These are phyloP conservation scores for Xylaria polymorpha DNA, from an alignment of 2,329 filamentous ascomycete species.

Conservation along the genomic window DNA sequence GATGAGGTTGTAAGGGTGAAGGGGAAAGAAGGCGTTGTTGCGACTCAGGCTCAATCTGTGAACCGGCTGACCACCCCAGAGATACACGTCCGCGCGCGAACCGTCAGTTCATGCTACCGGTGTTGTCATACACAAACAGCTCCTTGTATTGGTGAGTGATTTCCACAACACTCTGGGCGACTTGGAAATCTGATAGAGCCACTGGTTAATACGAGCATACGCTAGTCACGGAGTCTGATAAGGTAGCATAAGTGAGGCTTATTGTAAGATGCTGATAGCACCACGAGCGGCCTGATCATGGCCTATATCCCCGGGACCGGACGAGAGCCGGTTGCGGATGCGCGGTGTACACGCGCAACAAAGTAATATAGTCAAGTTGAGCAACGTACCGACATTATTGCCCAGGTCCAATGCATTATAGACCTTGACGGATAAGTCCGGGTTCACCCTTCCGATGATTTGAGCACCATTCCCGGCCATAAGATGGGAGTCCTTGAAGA, in stretches of 20 bases:
- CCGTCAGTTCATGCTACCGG: conserved; percentile 51
- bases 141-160: conserved; percentile 83
- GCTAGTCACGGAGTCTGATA: conserved; percentile 2
- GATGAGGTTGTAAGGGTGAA: conserved; percentile 27
- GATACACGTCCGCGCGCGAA: conserved; percentile 51
- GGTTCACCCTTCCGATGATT: conserved; percentile 82
- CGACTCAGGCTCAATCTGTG: conserved; percentile 35
- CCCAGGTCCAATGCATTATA: conserved; percentile 78
- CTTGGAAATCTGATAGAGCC: conserved; percentile 71
- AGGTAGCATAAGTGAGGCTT: conserved; percentile 2
- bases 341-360: conserved; percentile 1
- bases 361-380: conserved; percentile 8
- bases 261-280: conserved; percentile 4
- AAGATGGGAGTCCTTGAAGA: conserved; percentile 74
- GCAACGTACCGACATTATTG: conserved; percentile 71
- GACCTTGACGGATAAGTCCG: conserved; percentile 77
- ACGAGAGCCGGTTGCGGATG: not conserved
- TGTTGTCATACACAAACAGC: conserved; percentile 76
- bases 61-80: conserved; percentile 55
- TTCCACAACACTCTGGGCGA: conserved; percentile 84
- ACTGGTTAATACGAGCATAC: conserved; percentile 28
- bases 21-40: conserved; percentile 33
- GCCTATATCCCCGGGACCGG: not conserved
- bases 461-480: conserved; percentile 77
- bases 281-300: conserved; percentile 2